phyloP scores from a whole-genome alignment of 495 filamentous ascomycete species.

The Acidiella bohemica region DNA sequence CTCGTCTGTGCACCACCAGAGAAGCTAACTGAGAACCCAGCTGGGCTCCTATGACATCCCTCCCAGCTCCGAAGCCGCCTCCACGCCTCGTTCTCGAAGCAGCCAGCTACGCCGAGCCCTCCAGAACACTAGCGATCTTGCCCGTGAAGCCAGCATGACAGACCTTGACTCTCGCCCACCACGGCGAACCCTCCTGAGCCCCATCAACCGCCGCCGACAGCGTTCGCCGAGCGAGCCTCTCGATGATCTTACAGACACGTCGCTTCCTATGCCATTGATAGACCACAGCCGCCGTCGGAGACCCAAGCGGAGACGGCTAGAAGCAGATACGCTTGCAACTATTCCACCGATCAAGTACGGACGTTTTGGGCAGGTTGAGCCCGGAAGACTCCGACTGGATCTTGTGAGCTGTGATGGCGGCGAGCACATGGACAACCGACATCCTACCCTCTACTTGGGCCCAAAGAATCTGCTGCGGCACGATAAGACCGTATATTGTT shows the following conservation, averaged over 20 bases:
- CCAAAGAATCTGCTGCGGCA: conserved; percentile 73
- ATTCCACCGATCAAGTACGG: conserved; percentile 52
- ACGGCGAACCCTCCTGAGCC: conserved; percentile 1
- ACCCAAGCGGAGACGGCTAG: conserved; percentile 62
- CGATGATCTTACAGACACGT: not conserved
- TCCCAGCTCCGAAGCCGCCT: conserved; percentile 6
- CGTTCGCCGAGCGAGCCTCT: conserved; percentile 2
- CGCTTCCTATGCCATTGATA: not conserved
- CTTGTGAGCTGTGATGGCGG: conserved; percentile 84
- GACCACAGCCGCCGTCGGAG: conserved; percentile 30
- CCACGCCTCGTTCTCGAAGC: conserved; percentile 11
- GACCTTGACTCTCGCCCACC: not conserved
- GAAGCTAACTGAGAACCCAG: not conserved
- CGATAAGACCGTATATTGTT: conserved; percentile 78
- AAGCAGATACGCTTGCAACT: conserved; percentile 35
- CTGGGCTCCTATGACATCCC: conserved; percentile 8
- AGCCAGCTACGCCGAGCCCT: conserved; percentile 7
- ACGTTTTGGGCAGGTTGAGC: conserved; percentile 67
- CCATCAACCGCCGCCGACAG: conserved; percentile 8
- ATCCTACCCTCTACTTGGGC: conserved; percentile 37
- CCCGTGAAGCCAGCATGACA: not conserved
- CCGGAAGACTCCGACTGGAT: conserved; percentile 69
- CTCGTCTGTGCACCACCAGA: not conserved
- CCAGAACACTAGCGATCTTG: conserved; percentile 5
- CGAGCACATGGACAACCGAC: conserved; percentile 34